Conservation (phyloP, 495 filamentous ascomycete genomes). For the Aspergillus sclerotioniger region DNA sequence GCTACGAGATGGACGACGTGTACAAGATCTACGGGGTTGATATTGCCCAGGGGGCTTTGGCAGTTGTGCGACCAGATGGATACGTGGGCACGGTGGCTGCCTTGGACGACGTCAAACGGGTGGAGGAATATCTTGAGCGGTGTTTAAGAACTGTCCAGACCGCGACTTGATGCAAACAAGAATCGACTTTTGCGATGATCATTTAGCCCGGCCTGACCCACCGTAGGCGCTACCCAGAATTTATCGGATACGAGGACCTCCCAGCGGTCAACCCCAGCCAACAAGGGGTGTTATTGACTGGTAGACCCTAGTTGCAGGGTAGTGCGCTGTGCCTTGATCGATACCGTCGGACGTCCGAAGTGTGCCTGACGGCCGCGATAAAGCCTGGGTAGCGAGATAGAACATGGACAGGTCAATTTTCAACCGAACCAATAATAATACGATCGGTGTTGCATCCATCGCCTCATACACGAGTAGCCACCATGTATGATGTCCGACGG, state of each 20-base stretch:
- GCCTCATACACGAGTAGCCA: too few relatives aligned
- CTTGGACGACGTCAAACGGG: constrained; percentile 49
- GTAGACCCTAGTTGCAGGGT: not conserved
- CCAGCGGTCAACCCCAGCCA: too few relatives aligned
- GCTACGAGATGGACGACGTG: constrained; percentile 64
- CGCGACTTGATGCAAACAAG: not conserved
- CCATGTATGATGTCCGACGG: too few relatives aligned
- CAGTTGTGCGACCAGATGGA: constrained; percentile 63
- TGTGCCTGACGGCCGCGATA: not conserved
- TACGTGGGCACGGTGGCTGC: constrained; percentile 61
- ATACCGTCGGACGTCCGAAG: not conserved
- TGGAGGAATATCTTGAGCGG: constrained; percentile 35
- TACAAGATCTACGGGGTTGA: constrained; percentile 65
- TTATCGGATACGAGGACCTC: too few relatives aligned
- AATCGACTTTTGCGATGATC: not conserved
- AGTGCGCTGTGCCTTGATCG: not conserved
- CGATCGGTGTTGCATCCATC: too few relatives aligned
- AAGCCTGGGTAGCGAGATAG: not conserved
- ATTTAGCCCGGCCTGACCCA: too few relatives aligned
- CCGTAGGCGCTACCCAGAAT: too few relatives aligned
- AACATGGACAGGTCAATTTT: not conserved
- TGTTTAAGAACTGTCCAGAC: constrained; percentile 25
- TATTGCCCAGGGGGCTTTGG: constrained; percentile 55
- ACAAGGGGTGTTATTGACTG: too few relatives aligned
- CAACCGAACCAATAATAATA: not conserved